A percentile compares a stretch with the other conserved stretches of the same genome.
These are phyloP conservation scores for Aureobasidium sp. DNA, from an alignment of 2,329 filamentous ascomycete genomes.

Conservation along the genomic window DNA sequence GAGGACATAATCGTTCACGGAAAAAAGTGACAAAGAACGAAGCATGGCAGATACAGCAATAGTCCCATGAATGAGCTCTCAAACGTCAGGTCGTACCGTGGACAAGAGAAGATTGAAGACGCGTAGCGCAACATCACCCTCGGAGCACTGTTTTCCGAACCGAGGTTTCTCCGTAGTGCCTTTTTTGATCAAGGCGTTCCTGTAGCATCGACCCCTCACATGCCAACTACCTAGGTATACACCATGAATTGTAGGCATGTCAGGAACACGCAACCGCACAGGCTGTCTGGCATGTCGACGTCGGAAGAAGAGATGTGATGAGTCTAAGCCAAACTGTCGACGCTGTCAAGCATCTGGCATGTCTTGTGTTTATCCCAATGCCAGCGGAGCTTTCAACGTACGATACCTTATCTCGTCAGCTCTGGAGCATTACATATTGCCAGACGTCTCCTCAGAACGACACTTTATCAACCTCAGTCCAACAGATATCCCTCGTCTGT, in stretches of 20 bases:
- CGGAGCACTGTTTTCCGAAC: not conserved
- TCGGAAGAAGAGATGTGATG: constrained; percentile 5
- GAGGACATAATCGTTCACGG: not conserved
- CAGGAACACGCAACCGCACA: constrained; percentile 4
- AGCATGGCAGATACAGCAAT: not conserved
- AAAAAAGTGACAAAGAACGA: not conserved
- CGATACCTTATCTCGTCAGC: constrained; percentile 6
- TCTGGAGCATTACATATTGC: not conserved
- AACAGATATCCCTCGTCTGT: not conserved
- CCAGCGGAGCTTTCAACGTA: not conserved
- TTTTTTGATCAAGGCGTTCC: not conserved
- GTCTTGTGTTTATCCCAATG: not conserved
- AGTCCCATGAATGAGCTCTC: no score
- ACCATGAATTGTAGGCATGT: not conserved
- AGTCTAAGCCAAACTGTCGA: not conserved
- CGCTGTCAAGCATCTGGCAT: constrained; percentile 1
- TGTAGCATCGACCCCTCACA: not conserved
- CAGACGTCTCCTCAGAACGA: not conserved
- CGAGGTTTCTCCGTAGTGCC: not conserved
- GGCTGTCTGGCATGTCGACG: constrained; percentile 1
- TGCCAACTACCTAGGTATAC: not conserved
- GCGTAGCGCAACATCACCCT: not conserved
- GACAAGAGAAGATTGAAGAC: not conserved
- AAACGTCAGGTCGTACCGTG: no score
- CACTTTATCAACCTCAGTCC: not conserved